A percentile compares a stretch with the other conserved stretches of the same genome.
These are phyloP conservation scores for Priceomyces carsonii DNA, from an alignment of 805 yeast species.

Conservation along the genomic window DNA sequence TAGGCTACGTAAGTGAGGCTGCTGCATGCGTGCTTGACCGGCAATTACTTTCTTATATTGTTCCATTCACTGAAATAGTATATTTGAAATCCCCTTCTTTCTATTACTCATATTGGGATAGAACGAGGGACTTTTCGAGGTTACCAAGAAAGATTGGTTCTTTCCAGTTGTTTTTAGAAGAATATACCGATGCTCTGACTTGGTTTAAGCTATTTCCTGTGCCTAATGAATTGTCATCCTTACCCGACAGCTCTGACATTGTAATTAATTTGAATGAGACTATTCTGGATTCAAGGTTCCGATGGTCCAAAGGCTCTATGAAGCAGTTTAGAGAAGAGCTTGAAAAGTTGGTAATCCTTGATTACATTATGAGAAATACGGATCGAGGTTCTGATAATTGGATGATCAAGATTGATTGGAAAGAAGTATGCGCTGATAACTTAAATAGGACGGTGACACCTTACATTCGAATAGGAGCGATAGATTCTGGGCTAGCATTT, in stretches of 20 bases:
- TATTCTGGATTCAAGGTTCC: constrained; percentile 27
- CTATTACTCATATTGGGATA: constrained; percentile 54
- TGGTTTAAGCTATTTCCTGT: constrained; percentile 59
- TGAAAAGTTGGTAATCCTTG: constrained; percentile 69
- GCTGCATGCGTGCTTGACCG: constrained; percentile 70
- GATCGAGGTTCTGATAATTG: constrained; percentile 76
- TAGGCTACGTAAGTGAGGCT: constrained; percentile 70
- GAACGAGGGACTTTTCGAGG: constrained; percentile 21
- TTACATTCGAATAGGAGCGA: constrained; percentile 60
- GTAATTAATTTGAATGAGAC: constrained; percentile 11
- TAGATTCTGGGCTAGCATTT: constrained; percentile 71
- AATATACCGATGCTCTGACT: constrained; percentile 59
- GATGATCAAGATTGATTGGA: constrained; percentile 66
- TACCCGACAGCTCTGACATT: constrained; percentile 23
- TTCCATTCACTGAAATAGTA: constrained; percentile 66
- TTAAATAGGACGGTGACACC: constrained; percentile 26
- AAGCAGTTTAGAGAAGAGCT: constrained; percentile 58
- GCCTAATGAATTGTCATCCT: constrained; percentile 32
- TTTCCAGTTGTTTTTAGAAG: constrained; percentile 61
- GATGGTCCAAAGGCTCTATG: constrained; percentile 54
- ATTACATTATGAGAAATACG: constrained; percentile 72
- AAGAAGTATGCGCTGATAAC: constrained; percentile 10
- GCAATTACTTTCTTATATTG: constrained; percentile 57
- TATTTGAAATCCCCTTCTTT: constrained; percentile 48
- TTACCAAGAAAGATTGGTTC: constrained; percentile 60